phyloP scores from a whole-genome alignment of 805 yeast genomes.

The Saturnispora kantuleensis region DNA sequence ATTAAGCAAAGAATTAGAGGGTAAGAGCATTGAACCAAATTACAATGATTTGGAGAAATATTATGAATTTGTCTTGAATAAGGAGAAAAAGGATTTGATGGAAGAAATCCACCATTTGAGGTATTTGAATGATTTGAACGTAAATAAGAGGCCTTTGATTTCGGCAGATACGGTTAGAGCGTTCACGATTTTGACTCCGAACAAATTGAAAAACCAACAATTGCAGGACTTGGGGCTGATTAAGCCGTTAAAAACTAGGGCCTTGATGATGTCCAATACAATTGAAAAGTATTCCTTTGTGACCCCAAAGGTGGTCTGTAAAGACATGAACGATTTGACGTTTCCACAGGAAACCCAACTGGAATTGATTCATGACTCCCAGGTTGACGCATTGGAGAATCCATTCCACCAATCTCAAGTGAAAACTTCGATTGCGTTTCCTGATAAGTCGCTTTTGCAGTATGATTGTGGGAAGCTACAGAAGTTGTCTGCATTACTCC shows the following conservation, averaged over 20 bases:
- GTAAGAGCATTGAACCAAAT: slow-evolving; percentile 22
- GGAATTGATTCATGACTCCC: slow-evolving; percentile 24
- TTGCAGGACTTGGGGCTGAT: slow-evolving; percentile 27
- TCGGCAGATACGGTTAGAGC: slow-evolving; percentile 45
- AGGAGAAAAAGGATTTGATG: slow-evolving; percentile 42
- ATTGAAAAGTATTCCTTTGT: slow-evolving; percentile 75
- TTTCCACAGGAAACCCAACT: slow-evolving; percentile 31
- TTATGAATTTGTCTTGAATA: slow-evolving; percentile 45
- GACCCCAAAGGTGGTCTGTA: slow-evolving; percentile 77
- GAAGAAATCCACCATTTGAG: slow-evolving; percentile 45
- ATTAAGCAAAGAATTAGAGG: slow-evolving; percentile 29
- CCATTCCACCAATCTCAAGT: slow-evolving; percentile 79
- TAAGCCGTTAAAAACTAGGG: slow-evolving; percentile 33
- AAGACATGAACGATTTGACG: slow-evolving; percentile 51
- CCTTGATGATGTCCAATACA: slow-evolving; percentile 33
- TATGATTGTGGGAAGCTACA: slow-evolving; percentile 97
- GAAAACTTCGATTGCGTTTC: slow-evolving; percentile 85
- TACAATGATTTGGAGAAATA: slow-evolving; percentile 42
- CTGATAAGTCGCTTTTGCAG: slow-evolving; percentile 84
- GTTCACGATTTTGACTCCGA: slow-evolving; percentile 27
- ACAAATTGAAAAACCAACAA: slow-evolving; percentile 24
- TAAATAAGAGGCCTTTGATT: slow-evolving; percentile 55
- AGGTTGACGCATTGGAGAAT: slow-evolving; percentile 24
- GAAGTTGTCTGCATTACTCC: slow-evolving; percentile 63
- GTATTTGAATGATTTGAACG: slow-evolving; percentile 58